Conservation (phyloP, 306 rosid genomes). For the Vigna mungo region DNA sequence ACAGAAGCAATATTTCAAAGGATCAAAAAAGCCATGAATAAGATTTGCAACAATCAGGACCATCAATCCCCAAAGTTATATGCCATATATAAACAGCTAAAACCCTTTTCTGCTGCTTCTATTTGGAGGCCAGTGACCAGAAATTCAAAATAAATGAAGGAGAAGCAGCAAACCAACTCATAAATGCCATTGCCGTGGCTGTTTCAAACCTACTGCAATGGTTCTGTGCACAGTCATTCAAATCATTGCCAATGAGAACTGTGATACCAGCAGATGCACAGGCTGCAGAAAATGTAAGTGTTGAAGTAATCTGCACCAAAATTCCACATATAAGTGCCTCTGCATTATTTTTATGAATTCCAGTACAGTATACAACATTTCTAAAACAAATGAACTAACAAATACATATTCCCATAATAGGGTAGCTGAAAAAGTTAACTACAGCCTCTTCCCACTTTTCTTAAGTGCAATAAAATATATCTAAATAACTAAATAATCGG, state of each 20-base stretch:
- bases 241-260: constrained; percentile 66
- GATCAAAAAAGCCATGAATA: constrained; percentile 15
- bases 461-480: background rate
- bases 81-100: constrained; percentile 6
- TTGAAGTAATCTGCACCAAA: constrained; percentile 66
- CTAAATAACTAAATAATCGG: constrained; percentile 18
- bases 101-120: constrained; percentile 27
- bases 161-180: constrained; percentile 68
- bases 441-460: background rate
- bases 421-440: background rate
- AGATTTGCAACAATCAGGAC: constrained; percentile 25
- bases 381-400: background rate
- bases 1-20: constrained; percentile 16
- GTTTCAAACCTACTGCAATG: constrained; percentile 64
- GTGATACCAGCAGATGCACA: constrained; percentile 71
- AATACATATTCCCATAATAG: background rate
- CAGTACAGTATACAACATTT: background rate
- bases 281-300: constrained; percentile 66
- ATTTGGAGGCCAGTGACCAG: constrained; percentile 70
- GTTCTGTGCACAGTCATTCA: constrained; percentile 55
- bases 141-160: constrained; percentile 67
- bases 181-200: constrained; percentile 67
- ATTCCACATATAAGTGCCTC: background rate
- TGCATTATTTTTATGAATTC: background rate
- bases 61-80: constrained; percentile 35